Percentiles rank a stretch among this genome's conserved stretches.
phyloP scores from a whole-genome alignment of 1,139 yeast species.

The Magnusiomyces paraingens region DNA sequence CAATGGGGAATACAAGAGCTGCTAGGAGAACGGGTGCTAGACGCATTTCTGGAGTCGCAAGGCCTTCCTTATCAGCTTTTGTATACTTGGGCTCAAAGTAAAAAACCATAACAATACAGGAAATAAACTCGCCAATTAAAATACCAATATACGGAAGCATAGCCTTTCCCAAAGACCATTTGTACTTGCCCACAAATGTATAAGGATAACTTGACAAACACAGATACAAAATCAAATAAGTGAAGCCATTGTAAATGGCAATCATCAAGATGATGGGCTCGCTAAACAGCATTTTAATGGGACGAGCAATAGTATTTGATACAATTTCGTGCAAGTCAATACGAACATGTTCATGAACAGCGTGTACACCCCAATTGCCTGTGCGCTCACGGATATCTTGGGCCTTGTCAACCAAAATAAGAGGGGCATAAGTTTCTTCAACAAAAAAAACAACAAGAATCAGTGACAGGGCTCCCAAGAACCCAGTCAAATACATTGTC shows the following conservation, averaged over 20 bases:
- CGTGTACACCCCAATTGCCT: constrained; percentile 72
- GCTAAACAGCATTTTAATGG: constrained; percentile 55
- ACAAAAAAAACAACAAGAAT: constrained; percentile 33
- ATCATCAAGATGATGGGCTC: constrained; percentile 70
- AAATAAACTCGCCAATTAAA: constrained; percentile 43
- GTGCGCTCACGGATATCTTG: constrained; percentile 42
- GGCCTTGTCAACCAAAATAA: constrained; percentile 42
- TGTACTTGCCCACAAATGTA: constrained; percentile 57
- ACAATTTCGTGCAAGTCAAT: constrained; percentile 46
- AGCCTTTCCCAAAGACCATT: constrained; percentile 50
- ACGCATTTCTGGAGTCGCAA: constrained; percentile 75
- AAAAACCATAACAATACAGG: constrained; percentile 25
- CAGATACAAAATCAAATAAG: constrained; percentile 74
- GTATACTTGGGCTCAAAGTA: constrained; percentile 33
- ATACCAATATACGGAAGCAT: constrained; percentile 38
- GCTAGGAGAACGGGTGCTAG: constrained; percentile 69
- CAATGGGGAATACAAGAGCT: constrained; percentile 61
- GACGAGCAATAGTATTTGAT: constrained; percentile 65
- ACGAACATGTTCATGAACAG: constrained; percentile 71
- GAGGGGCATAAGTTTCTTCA: constrained; percentile 44
- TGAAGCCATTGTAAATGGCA: constrained; percentile 72
- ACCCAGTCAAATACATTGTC: constrained; percentile 50
- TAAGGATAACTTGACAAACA: constrained; percentile 75
- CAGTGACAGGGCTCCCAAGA: constrained; percentile 39
- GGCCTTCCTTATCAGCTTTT: constrained; percentile 44